Evolutionary conservation across 1,284 basidiomycete genomes (phyloP).

Genomic region (Rhodotorula mucilaginosa): DNA sequence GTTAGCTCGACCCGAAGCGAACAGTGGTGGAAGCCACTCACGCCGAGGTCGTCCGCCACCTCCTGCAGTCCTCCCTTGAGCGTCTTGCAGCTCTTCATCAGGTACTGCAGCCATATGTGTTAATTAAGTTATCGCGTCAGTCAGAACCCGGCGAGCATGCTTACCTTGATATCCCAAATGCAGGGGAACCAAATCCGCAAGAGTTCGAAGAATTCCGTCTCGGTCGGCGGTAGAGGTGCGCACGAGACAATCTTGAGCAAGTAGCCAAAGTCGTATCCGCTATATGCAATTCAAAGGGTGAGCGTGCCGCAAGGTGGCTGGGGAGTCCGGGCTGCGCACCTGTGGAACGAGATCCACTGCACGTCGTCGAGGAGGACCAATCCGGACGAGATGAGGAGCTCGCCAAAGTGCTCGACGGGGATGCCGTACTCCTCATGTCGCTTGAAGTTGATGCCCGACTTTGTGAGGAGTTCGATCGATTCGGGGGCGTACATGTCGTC

Average conservation of each 20-base stretch:
- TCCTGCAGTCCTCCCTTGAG: slow-evolving; percentile 94
- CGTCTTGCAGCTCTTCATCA: slow-evolving; percentile 84
- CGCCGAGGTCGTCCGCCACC: slow-evolving; percentile 89
- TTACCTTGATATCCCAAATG: slow-evolving; percentile 82
- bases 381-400: slow-evolving; percentile 93
- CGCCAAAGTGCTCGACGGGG: slow-evolving; percentile 90
- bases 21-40: slow-evolving; percentile 46
- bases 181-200: slow-evolving; percentile 92
- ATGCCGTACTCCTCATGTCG: slow-evolving; percentile 91
- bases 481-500: slow-evolving; percentile 99
- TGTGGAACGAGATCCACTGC: slow-evolving; percentile 98
- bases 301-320: not conserved
- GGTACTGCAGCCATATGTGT: slow-evolving; percentile 58
- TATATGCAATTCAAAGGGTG: slow-evolving; percentile 48
- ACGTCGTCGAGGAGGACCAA: slow-evolving; percentile 85
- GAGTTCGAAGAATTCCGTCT: slow-evolving; percentile 86
- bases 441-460: slow-evolving; percentile 93
- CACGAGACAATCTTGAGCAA: slow-evolving; percentile 92
- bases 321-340: slow-evolving; percentile 54
- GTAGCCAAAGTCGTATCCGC: slow-evolving; percentile 99
- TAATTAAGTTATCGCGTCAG: not conserved
- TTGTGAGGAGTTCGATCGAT: slow-evolving; percentile 88
- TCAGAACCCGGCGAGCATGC: not conserved
- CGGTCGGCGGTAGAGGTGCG: slow-evolving; percentile 79
- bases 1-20: no score